Base-by-base conservation (phyloP, 2,329 filamentous ascomycete genomes). In the Venturia asperata region DNA sequence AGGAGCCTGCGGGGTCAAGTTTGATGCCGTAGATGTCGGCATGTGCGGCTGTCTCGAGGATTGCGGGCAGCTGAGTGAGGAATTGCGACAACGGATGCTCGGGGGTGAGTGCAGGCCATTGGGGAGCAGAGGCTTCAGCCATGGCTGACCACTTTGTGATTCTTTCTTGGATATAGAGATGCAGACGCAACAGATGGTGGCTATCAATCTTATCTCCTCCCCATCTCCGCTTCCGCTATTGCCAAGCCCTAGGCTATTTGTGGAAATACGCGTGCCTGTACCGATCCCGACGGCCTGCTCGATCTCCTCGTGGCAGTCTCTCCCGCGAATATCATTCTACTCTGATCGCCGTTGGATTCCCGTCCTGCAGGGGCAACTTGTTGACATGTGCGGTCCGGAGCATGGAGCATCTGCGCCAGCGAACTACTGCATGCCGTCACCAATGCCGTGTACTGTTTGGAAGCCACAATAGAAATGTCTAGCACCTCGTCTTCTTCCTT, bases 1-100 rank as follows among this genome's bases (percentile, higher is more conserved):
- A 82, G 47, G 21, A 24, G 47, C 72, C 69, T 19, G 71, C 69
- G 60, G 70, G 68, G 27, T 68, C 65, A 56, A 97, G 84, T 41
- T 83, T 79, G 64, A 97, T 86, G 61, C 92, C 92, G 86, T 92
- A 97, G 82, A 97, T 90, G 80, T 97, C 92, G 63, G 78, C 78
- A 76, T 96, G 83, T 19, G 78, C 81, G 63, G 84, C 78, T 66
- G 81, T 79, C 61, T 79, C 77, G 67, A 86, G 76, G 67, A 92
- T 83, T 7, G 79, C 75, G 6, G 83, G 77, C 42, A 92, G 80
- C 39, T 80, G 79, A 11, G 79, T 78, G 67, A 85, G 83, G 68
- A 92, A 81, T 67, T 83, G 78, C 63, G 76, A 74, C 42, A 90
- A 78, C 15, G 74, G 76, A 68, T 76, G 76, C 11, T 77, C 74